These are phyloP conservation scores for Termitomyces sp. DNA, from an alignment of 768 basidiomycete genomes.

Conservation along the genomic window DNA sequence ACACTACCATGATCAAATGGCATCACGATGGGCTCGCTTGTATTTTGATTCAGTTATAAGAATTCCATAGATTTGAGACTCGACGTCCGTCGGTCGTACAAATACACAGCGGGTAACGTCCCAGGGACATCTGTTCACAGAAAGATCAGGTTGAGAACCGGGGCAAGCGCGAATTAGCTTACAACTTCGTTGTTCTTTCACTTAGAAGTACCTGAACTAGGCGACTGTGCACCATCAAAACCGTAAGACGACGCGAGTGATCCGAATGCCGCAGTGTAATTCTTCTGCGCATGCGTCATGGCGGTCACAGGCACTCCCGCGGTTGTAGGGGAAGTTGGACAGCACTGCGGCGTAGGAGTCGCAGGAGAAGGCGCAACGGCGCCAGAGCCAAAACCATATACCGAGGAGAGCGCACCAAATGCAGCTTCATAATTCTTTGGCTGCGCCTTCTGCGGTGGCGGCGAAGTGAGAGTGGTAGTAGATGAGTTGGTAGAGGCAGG, in stretches of 20 bases:
- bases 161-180: not conserved
- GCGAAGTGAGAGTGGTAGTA: constrained; percentile 1
- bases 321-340: not conserved
- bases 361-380: not conserved
- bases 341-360: not conserved
- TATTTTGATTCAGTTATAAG: not conserved
- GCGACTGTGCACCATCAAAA: constrained; percentile 1
- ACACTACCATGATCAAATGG: not conserved
- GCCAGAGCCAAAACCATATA: constrained; percentile 15
- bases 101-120: not conserved
- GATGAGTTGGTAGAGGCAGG: constrained; percentile 6
- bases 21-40: too few species aligned
- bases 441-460: not conserved
- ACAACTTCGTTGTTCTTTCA: not conserved
- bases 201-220: not conserved
- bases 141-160: not conserved
- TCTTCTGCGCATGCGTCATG: constrained; percentile 1
- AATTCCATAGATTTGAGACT: too few species aligned
- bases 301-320: not conserved
- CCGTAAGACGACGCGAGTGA: constrained; percentile 10
- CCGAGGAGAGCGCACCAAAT: constrained; percentile 15
- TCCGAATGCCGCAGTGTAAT: constrained; percentile 8
- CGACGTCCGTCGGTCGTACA: not conserved
- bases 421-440: constrained; percentile 19
- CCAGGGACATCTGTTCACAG: not conserved